Base-by-base conservation (phyloP, 2,329 filamentous ascomycete genomes). In the Scorias spongiosa region DNA sequence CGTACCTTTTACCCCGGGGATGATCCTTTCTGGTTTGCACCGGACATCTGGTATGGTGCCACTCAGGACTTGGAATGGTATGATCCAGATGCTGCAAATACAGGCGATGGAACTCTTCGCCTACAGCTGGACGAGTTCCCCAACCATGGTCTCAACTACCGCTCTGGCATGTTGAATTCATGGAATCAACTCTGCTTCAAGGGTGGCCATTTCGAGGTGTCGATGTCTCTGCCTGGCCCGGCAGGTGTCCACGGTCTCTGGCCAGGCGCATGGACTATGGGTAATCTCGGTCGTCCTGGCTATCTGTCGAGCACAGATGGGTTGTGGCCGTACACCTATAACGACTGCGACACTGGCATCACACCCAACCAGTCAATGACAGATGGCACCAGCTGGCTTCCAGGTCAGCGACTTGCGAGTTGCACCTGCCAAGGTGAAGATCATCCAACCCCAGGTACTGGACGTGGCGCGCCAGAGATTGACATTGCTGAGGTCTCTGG, bases 181-280 rank as follows among this genome's bases (percentile, higher is more conserved):
- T 72, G 69, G 69, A 72, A 72, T 46, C 67, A 71, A 32, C 51
- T 73, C 5, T 74, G 71, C 55, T 72, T 74, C 57, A 73, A 72
- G 49, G 70, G 70, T 2, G 71, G 71, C 10, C 65, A 70, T 15
- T 66, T 71, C 42, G 71, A 74, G 44, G 67, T 72, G 2, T 71
- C 68, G 0, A 61, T 72, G 7, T 73, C 70, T 10, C 56, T 74
- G 2, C 69, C 71, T 15, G 71, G 71, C 12, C 69, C 69, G 39
- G 64, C 64, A 26, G 69, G 67, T 32, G 54, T 67, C 5, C 65
- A 66, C 40, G 70, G 69, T 18, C 56, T 71, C 1, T 74, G 70
- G 71, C 71, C 71, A 7, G 71, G 70, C 38, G 66, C 65, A 2
- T 74, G 71, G 71, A 66, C 67, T 2, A 70, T 74, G 66, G 71